Percentiles rank a stretch among this genome's conserved stretches.
Evolutionary conservation across 2,329 filamentous ascomycete species (phyloP).

Genomic region (Mariannaea sp.): DNA sequence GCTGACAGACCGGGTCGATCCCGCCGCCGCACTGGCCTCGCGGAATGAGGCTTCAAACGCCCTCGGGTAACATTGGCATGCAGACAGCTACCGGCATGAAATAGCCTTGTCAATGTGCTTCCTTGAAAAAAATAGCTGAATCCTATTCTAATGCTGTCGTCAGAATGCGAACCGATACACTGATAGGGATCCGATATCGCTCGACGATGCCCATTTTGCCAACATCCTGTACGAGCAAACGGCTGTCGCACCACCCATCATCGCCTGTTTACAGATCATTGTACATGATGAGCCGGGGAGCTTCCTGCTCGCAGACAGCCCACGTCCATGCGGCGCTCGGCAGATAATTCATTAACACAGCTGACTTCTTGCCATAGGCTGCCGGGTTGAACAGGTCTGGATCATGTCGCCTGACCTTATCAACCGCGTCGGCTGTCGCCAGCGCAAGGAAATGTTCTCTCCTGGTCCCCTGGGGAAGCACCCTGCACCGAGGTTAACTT

Average conservation of each 20-base stretch:
- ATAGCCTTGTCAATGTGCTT: slow-evolving; percentile 22
- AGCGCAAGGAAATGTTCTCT: slow-evolving; percentile 62
- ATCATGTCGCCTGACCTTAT: slow-evolving; percentile 45
- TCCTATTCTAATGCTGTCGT: slow-evolving; percentile 8
- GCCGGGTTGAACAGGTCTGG: slow-evolving; percentile 44
- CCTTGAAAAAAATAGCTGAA: background rate
- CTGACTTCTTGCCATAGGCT: slow-evolving; percentile 41
- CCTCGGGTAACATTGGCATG: slow-evolving; percentile 29
- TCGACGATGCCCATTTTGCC: background rate
- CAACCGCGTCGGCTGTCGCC: slow-evolving; percentile 60
- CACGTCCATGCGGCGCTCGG: slow-evolving; percentile 47
- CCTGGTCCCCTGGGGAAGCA: slow-evolving; percentile 40
- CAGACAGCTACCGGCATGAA: slow-evolving; percentile 8
- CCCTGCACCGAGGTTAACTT: slow-evolving; percentile 34
- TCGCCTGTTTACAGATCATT: slow-evolving; percentile 41
- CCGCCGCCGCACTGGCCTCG: slow-evolving; percentile 19
- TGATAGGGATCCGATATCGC: slow-evolving; percentile 20
- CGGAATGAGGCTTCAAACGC: slow-evolving; percentile 10
- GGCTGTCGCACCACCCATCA: slow-evolving; percentile 12
- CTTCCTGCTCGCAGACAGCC: slow-evolving; percentile 42
- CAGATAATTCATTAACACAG: slow-evolving; percentile 43
- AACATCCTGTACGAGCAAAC: background rate
- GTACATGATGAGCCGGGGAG: slow-evolving; percentile 44
- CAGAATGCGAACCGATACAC: slow-evolving; percentile 12
- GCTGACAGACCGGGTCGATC: slow-evolving; percentile 21